A percentile compares a stretch with the other conserved stretches of the same genome.
Conservation (phyloP, 1,284 basidiomycete genomes). For the Agroathelia rolfsii region DNA sequence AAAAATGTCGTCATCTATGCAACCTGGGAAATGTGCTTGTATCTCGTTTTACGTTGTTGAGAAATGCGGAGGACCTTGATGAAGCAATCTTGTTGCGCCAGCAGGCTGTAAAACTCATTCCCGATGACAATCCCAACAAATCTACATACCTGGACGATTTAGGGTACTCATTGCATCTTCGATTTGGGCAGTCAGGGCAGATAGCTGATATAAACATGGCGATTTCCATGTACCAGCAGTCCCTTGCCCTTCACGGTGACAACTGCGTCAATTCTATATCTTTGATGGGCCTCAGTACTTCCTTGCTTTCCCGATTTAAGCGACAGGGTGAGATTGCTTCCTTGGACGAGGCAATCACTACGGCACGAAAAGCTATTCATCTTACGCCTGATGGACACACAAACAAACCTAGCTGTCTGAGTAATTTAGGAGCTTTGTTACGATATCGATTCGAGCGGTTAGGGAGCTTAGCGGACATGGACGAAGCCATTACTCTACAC, state of each 20-base stretch:
- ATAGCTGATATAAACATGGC: constrained; percentile 9
- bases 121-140: constrained; percentile 6
- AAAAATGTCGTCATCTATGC: constrained; percentile 10
- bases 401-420: constrained; percentile 2
- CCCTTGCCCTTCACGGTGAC: no score
- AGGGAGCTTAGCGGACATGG: constrained; percentile 12
- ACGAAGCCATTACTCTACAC: constrained; percentile 14
- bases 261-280: no score
- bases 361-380: constrained; percentile 1
- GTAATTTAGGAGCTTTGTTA: constrained; percentile 6
- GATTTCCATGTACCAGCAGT: constrained; percentile 4
- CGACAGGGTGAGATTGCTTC: constrained; percentile 10
- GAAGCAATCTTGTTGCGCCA: constrained; percentile 13
- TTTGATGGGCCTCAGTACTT: no score
- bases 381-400: constrained; percentile 7
- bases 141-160: constrained; percentile 7
- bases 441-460: constrained; percentile 13
- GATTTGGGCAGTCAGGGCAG: constrained; percentile 8
- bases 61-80: constrained; percentile 18
- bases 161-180: constrained; percentile 2
- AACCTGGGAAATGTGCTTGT: constrained; percentile 15
- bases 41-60: constrained; percentile 8
- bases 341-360: constrained; percentile 11
- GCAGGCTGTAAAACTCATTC: constrained; percentile 11
- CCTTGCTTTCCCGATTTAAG: constrained; percentile 18